Evolutionary conservation across 495 filamentous ascomycete genomes (phyloP).

Genomic region (Aspergillus carlsbadensis): DNA sequence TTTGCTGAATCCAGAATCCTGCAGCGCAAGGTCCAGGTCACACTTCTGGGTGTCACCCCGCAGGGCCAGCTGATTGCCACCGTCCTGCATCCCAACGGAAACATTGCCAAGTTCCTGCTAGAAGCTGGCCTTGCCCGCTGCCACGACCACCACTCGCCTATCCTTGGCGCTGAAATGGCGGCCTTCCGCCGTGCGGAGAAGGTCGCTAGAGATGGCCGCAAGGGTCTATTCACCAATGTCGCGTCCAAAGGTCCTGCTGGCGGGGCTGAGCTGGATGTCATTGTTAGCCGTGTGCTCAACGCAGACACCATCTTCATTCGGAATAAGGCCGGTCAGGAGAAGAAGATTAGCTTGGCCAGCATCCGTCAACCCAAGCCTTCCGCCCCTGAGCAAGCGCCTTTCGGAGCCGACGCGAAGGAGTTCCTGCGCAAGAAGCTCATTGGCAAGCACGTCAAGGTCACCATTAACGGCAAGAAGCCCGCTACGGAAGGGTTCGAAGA

Average conservation of each 20-base stretch:
- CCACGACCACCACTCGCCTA: constrained; percentile 87
- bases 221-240: constrained; percentile 76
- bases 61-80: constrained; percentile 80
- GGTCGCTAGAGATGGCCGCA: constrained; percentile 68
- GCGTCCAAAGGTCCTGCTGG: constrained; percentile 53
- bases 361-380: constrained; percentile 85
- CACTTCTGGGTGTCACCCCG: constrained; percentile 80
- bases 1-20: constrained; percentile 83
- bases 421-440: constrained; percentile 91
- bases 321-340: constrained; percentile 79
- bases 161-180: constrained; percentile 85
- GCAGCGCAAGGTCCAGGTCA: constrained; percentile 79
- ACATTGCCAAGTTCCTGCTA: constrained; percentile 84
- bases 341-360: constrained; percentile 88
- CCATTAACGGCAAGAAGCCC: constrained; percentile 85
- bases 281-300: constrained; percentile 79
- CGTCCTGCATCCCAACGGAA: constrained; percentile 84
- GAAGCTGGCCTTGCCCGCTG: constrained; percentile 87
- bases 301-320: constrained; percentile 87
- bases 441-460: constrained; percentile 88
- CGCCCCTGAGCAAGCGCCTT: constrained; percentile 79
- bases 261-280: constrained; percentile 64
- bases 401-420: constrained; percentile 91
- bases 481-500: constrained; percentile 90
- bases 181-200: constrained; percentile 84